Evolutionary conservation across 345 rosid genomes (phyloP).

Genomic region (Boechera divaricarpa): DNA sequence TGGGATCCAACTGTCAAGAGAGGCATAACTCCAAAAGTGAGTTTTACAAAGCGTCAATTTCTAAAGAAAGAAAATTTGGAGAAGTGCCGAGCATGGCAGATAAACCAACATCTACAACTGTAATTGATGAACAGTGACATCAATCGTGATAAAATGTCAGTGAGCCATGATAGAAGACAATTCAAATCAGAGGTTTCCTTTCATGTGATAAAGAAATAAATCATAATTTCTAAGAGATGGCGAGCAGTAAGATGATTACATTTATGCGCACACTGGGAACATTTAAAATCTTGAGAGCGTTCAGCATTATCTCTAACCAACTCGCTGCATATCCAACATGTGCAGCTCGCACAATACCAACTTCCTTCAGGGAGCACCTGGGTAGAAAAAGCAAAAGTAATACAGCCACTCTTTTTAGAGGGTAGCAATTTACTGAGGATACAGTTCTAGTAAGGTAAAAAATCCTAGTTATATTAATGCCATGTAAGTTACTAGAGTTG

Average conservation of each 20-base stretch:
- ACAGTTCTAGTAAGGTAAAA: constrained; percentile 9
- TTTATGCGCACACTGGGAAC: constrained; percentile 88
- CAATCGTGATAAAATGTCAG: constrained; percentile 8
- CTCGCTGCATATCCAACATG: constrained; percentile 76
- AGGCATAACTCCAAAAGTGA: not conserved
- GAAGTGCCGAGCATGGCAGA: constrained; percentile 23
- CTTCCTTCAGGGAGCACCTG: constrained; percentile 93
- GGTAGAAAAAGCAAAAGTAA: constrained; percentile 27
- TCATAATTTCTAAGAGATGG: constrained; percentile 23
- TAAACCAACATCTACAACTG: constrained; percentile 26
- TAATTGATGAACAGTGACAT: constrained; percentile 10
- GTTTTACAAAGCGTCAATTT: constrained; percentile 10
- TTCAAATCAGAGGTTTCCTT: constrained; percentile 20
- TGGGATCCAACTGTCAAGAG: constrained; percentile 5
- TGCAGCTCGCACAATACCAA: constrained; percentile 96
- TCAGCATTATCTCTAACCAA: constrained; percentile 62
- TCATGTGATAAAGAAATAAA: constrained; percentile 10
- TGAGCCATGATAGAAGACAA: not conserved
- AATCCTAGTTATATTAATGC: constrained; percentile 10
- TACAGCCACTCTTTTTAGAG: constrained; percentile 31
- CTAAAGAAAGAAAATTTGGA: constrained; percentile 27
- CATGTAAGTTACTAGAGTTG: constrained; percentile 11
- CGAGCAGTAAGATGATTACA: constrained; percentile 53
- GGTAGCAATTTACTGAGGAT: not conserved
- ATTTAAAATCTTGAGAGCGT: constrained; percentile 58